Percentiles rank a stretch among this genome's conserved stretches.
These are phyloP conservation scores for Chrysosporium keratinophilum DNA, from an alignment of 2,329 filamentous ascomycete genomes.

Conservation along the genomic window DNA sequence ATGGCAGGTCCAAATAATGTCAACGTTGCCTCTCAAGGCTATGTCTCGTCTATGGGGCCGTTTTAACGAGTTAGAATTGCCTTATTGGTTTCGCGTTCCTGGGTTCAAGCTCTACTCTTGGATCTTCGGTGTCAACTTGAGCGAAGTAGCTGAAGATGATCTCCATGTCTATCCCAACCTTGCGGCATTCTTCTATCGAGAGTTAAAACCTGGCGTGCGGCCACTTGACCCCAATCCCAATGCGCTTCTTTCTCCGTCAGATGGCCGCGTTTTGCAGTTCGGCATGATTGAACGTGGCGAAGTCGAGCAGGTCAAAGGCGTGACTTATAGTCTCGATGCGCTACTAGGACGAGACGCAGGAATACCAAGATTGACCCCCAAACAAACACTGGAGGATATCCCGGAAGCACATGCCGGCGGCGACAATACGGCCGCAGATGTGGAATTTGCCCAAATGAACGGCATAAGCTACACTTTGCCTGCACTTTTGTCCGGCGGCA, in stretches of 20 bases:
- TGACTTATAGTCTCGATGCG: conserved; percentile 93
- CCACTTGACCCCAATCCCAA: conserved; percentile 73
- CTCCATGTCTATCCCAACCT: conserved; percentile 86
- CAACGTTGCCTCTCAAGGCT: conserved; percentile 80
- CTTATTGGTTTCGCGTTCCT: conserved; percentile 75
- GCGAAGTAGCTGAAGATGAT: conserved; percentile 79
- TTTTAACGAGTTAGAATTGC: conserved; percentile 82
- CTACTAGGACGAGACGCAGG: conserved; percentile 60
- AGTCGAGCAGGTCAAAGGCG: conserved; percentile 96
- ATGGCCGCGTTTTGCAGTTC: conserved; percentile 84
- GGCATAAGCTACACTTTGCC: conserved; percentile 93
- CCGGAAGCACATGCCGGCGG: conserved; percentile 34
- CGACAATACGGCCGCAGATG: conserved; percentile 64
- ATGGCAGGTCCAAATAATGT: conserved; percentile 92
- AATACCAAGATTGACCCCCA: conserved; percentile 28
- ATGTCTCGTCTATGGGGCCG: conserved; percentile 79
- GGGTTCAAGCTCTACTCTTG: conserved; percentile 87
- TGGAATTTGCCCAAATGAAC: conserved; percentile 89
- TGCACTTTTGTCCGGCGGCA: conserved; percentile 66
- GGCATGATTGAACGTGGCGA: conserved; percentile 86
- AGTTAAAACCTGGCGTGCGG: conserved; percentile 75
- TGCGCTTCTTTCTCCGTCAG: conserved; percentile 75
- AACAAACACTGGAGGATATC: conserved; percentile 25
- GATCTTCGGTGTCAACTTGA: conserved; percentile 81
- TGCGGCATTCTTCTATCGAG: conserved; percentile 93